Evolutionary conservation across 1,284 basidiomycete species (phyloP).

Genomic region (Pseudozyma hubeiensis): DNA sequence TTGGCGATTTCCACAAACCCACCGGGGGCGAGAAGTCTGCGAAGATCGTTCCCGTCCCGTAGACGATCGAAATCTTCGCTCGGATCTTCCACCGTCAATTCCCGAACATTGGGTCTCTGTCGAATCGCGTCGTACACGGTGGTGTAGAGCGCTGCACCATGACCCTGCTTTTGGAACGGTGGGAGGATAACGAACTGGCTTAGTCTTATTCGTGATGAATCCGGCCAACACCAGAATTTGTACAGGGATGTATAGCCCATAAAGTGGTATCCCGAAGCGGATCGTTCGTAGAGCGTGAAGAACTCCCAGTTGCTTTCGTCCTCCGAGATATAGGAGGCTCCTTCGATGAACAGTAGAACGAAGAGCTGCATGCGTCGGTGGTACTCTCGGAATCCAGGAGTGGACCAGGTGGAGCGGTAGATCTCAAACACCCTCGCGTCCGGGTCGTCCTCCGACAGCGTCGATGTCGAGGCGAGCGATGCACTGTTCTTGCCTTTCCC

Average conservation of each 20-base stretch:
- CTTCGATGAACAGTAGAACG: constrained; percentile 93
- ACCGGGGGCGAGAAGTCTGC: constrained; percentile 81
- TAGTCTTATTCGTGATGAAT: constrained; percentile 43
- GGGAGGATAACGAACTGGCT: constrained; percentile 92
- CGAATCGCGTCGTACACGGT: constrained; percentile 85
- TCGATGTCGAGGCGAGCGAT: constrained; percentile 37
- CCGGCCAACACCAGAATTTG: constrained; percentile 61
- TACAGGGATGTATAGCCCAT: constrained; percentile 60
- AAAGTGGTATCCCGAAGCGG: constrained; percentile 77
- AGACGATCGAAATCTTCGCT: constrained; percentile 95
- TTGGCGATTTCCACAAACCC: constrained; percentile 70
- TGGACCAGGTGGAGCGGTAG: constrained; percentile 77
- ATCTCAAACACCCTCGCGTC: constrained; percentile 58
- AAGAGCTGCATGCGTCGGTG: constrained; percentile 95
- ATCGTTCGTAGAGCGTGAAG: constrained; percentile 64
- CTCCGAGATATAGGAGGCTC: constrained; percentile 78
- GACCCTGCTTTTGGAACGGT: constrained; percentile 88
- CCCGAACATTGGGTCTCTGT: constrained; percentile 77
- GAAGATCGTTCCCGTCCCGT: constrained; percentile 89
- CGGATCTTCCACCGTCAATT: constrained; percentile 96
- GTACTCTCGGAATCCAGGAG: constrained; percentile 89
- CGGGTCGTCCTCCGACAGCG: constrained; percentile 60
- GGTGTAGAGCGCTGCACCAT: constrained; percentile 79
- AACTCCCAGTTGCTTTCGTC: constrained; percentile 71
- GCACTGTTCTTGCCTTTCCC: constrained; percentile 71